Base-by-base conservation (phyloP, 306 rosid genomes). In the Hippophae rhamnoides region DNA sequence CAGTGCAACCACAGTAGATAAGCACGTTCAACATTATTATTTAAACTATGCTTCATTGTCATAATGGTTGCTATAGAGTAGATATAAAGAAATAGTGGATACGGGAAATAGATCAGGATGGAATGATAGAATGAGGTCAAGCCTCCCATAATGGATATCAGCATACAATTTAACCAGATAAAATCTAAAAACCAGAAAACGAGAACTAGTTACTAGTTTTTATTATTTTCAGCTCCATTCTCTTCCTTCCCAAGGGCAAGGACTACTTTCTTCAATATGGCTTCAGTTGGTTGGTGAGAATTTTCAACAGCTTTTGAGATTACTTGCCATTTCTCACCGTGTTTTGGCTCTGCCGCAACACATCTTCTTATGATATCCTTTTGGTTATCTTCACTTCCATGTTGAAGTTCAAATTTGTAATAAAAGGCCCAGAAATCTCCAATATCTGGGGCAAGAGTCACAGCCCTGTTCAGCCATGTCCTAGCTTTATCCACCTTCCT, bases 401-500 rank as follows among this genome's bases (percentile, higher is more conserved):
- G 93, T 60, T 89, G 97, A 67, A 86, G 80, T 74, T 89, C 97
- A 70, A 89, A 86, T 76, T 89, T 89, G 74, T 86, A 86, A 68
- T 74, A 80, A 62, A 82, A 57, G 1, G 86, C 95, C 97, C 97
- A 89, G 71, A 89, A 86, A 80, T 89, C 97, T 23, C 97, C 97
- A 66, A 86, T 44, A 67, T 89, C 85, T 13, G 97, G 95, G n/a
- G 92, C 97, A 27, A 89, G 84, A 1, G 95, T 86, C 65, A 86
- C 94, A 41, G 97, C 97, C 78, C 94, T 75, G 65, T 86, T 86
- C 57, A 86, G 68, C 95, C 95, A 89, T 62, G 70, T 81, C 73
- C 95, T 78, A 57, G 97, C 97, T 78, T 89, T 89, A 66, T 89
- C 95, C 58, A 86, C 93, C 83, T 86, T 89, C 74, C 97, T 79